phyloP scores from a whole-genome alignment of 148 eudicot genomes.

The Spergularia bocconei region DNA sequence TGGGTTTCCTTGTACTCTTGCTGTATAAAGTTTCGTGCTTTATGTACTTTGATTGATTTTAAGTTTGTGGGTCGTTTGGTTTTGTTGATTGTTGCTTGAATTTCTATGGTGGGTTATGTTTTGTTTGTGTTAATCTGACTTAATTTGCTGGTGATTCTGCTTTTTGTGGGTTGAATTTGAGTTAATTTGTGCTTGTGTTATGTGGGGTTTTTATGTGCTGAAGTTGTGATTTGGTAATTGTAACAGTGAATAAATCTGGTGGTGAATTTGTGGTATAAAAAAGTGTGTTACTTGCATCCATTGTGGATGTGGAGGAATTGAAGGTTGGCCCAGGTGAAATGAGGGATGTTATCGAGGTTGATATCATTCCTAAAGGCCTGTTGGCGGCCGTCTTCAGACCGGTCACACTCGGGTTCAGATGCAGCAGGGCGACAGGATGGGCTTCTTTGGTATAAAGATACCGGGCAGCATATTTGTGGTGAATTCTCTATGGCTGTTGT shows the following conservation, averaged over 20 bases:
- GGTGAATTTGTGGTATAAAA: not conserved
- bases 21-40: not conserved
- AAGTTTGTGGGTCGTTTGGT: not conserved
- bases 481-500: conserved; percentile 89
- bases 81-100: conserved; percentile 1
- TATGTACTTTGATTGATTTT: not conserved
- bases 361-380: conserved; percentile 59
- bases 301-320: conserved; percentile 49
- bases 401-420: conserved; percentile 39
- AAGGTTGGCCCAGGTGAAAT: conserved; percentile 50
- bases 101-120: conserved; percentile 6
- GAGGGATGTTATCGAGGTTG: conserved; percentile 68
- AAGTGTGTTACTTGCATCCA: conserved; percentile 31
- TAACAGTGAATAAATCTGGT: conserved; percentile 16
- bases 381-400: conserved; percentile 44
- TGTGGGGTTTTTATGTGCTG: conserved; percentile 10
- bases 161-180: not conserved
- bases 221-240: conserved; percentile 6
- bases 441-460: conserved; percentile 76
- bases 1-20: not conserved
- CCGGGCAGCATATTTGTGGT: conserved; percentile 66
- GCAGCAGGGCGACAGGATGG: conserved; percentile 64
- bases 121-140: not conserved
- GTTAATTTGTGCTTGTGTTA: not conserved
- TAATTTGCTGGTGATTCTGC: not conserved